Evolutionary conservation across 306 rosid genomes (phyloP), one percentile per base, ranked within the genome.

Genomic region (Inga oerstediana): DNA sequence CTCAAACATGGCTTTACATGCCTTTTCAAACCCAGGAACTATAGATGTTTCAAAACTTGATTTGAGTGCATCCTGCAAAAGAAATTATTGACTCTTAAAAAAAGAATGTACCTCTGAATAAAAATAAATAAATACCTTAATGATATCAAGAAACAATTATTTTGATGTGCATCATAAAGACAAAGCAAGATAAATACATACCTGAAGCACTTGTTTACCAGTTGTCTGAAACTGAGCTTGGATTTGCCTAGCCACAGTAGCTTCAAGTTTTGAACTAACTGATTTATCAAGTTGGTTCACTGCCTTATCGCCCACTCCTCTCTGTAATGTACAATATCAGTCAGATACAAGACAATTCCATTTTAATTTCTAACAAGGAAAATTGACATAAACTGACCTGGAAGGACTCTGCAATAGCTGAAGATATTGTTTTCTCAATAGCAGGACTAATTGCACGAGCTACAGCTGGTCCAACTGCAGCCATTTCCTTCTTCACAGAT

Each of bases 201-300:
- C 99, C 99, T 94, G 98, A 83, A 97, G 95, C 77, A 91, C 97
- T 87, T 94, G 99, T 86, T 89, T 94, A 81, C 97, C 99, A 15
- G 98, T 87, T 69, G 99, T 94, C 90, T 94, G 99, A 86, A 97
- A 94, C 84, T 97, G 99, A 8, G 94, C 97, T 90, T 97, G 99
- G 79, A 97, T 93, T 85, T 97, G 98, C 88, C 99, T 90, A 22
- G 98, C 96, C 72, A 97, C 95, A 20, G 98, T 92, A 59, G 91
- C 93, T 91, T 97, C 99, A 69, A 97, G 93, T 86, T 92, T 97
- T 84, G 92, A 72, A 89, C 79, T 88, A 22, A 97, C 94, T 41
- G 97, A 94, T 84, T 97, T 97, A 70, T 97, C 99, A 75, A 97
- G 89, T 86, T 94, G 99, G 89, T 88, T 97, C 75, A 94, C 97